Percentiles rank a stretch among this genome's conserved stretches.
phyloP scores from a whole-genome alignment of 2,329 filamentous ascomycete genomes.

The Fusarium heterosporum region DNA sequence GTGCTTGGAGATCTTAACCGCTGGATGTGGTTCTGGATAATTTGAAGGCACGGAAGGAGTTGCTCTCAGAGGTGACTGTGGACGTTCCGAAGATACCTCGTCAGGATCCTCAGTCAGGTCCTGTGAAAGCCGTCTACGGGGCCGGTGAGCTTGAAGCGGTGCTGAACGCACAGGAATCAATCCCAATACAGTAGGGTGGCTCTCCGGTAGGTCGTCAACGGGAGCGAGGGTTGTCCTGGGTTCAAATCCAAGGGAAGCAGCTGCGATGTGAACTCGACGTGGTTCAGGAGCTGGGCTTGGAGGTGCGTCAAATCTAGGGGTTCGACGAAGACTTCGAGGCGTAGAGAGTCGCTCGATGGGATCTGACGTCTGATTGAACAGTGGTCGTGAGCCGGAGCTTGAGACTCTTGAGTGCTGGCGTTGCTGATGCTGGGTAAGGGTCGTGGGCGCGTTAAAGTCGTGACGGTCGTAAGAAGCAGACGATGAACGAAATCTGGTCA shows the following conservation, averaged over 20 bases:
- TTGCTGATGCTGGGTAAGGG: slow-evolving; percentile 59
- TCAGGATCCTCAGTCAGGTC: slow-evolving; percentile 61
- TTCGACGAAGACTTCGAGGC: slow-evolving; percentile 63
- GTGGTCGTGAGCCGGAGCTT: slow-evolving; percentile 32
- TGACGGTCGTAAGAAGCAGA: slow-evolving; percentile 64
- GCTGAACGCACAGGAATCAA: slow-evolving; percentile 55
- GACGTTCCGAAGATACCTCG: slow-evolving; percentile 53
- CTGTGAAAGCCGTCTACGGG: slow-evolving; percentile 58
- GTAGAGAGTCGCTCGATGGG: slow-evolving; percentile 57
- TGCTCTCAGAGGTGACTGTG: slow-evolving; percentile 42
- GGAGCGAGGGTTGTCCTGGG: slow-evolving; percentile 51
- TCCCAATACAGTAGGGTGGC: slow-evolving; percentile 44
- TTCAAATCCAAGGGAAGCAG: slow-evolving; percentile 61
- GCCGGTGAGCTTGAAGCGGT: slow-evolving; percentile 51
- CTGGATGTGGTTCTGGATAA: slow-evolving; percentile 58
- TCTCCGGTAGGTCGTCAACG: slow-evolving; percentile 41
- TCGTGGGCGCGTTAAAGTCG: slow-evolving; percentile 64
- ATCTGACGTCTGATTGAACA: slow-evolving; percentile 50
- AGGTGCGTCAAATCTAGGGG: slow-evolving; percentile 62
- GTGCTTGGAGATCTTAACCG: slow-evolving; percentile 78
- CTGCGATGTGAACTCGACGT: slow-evolving; percentile 59
- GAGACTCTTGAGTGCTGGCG: slow-evolving; percentile 53
- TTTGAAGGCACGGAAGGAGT: slow-evolving; percentile 49
- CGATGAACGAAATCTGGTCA: slow-evolving; percentile 57
- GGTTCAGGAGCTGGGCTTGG: slow-evolving; percentile 55